Conservation (phyloP, 2,329 filamentous ascomycete genomes). For the Pseudovirgaria hyperparasitica region DNA sequence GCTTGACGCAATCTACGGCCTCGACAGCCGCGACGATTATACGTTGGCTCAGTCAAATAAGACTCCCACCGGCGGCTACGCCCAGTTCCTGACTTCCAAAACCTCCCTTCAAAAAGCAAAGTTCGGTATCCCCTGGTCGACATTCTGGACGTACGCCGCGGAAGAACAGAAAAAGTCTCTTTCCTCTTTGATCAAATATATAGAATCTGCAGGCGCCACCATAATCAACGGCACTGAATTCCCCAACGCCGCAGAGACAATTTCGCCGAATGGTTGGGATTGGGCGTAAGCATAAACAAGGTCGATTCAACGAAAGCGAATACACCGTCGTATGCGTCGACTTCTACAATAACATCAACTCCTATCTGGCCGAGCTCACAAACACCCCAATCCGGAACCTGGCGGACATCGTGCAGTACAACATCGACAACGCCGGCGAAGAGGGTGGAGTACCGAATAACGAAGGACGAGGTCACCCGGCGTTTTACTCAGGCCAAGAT, state of each 20-base stretch:
- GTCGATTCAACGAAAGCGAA: conserved; percentile 58
- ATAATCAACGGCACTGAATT: conserved; percentile 61
- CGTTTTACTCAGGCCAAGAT: conserved; percentile 60
- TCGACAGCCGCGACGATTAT: conserved; percentile 52
- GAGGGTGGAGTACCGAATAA: conserved; percentile 59
- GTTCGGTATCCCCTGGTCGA: conserved; percentile 61
- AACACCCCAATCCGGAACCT: conserved; percentile 32
- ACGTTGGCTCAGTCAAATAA: conserved; percentile 44
- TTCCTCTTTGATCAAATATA: conserved; percentile 34
- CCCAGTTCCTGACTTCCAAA: conserved; percentile 42
- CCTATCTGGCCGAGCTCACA: conserved; percentile 48
- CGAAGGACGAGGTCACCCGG: too few species aligned
- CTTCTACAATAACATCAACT: conserved; percentile 53
- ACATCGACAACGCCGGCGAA: conserved; percentile 44
- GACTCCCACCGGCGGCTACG: conserved; percentile 44
- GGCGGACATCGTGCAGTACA: conserved; percentile 21
- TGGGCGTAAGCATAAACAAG: conserved; percentile 56
- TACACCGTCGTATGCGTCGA: conserved; percentile 62
- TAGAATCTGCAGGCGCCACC: conserved; percentile 49
- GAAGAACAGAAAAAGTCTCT: conserved; percentile 43
- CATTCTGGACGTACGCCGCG: conserved; percentile 54
- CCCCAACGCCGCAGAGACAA: conserved; percentile 46
- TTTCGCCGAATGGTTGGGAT: conserved; percentile 58
- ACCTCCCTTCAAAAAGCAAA: conserved; percentile 44
- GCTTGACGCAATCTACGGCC: conserved; percentile 55